Conservation (phyloP, 2,329 filamentous ascomycete genomes). For the Zasmidium citrigriseum region DNA sequence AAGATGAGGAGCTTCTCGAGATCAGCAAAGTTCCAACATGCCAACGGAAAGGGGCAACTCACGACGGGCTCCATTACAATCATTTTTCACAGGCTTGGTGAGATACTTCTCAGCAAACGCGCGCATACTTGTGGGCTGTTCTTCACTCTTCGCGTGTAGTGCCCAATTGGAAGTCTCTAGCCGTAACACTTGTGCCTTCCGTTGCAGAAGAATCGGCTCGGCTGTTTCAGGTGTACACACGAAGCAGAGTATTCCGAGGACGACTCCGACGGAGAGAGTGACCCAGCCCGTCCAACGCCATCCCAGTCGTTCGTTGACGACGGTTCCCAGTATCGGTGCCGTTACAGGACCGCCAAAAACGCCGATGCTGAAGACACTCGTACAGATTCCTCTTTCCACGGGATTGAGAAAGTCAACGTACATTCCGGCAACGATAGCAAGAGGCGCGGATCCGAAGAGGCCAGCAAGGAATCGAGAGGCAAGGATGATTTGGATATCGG, state of each 20-base stretch:
- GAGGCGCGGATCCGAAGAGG: slow-evolving; percentile 49
- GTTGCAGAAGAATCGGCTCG: slow-evolving; percentile 57
- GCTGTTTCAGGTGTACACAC: slow-evolving; percentile 39
- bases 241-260: slow-evolving; percentile 44
- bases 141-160: slow-evolving; percentile 65
- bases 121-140: slow-evolving; percentile 59
- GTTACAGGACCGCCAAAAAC: slow-evolving; percentile 9
- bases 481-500: slow-evolving; percentile 56
- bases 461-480: slow-evolving; percentile 56
- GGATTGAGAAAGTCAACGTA: slow-evolving; percentile 46
- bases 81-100: slow-evolving; percentile 62
- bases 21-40: slow-evolving; percentile 24
- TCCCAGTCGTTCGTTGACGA: slow-evolving; percentile 9
- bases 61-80: slow-evolving; percentile 66
- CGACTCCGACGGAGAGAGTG: slow-evolving; percentile 39
- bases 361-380: slow-evolving; percentile 4
- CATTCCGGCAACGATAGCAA: slow-evolving; percentile 51
- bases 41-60: slow-evolving; percentile 19
- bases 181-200: slow-evolving; percentile 62
- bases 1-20: slow-evolving; percentile 61
- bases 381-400: slow-evolving; percentile 6
- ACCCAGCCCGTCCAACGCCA: slow-evolving; percentile 26
- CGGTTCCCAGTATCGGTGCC: slow-evolving; percentile 20
- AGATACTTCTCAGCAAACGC: slow-evolving; percentile 64
- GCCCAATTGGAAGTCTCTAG: slow-evolving; percentile 68